Conservation (phyloP, 2,329 filamentous ascomycete genomes). For the Pseudogymnoascus pannorum region DNA sequence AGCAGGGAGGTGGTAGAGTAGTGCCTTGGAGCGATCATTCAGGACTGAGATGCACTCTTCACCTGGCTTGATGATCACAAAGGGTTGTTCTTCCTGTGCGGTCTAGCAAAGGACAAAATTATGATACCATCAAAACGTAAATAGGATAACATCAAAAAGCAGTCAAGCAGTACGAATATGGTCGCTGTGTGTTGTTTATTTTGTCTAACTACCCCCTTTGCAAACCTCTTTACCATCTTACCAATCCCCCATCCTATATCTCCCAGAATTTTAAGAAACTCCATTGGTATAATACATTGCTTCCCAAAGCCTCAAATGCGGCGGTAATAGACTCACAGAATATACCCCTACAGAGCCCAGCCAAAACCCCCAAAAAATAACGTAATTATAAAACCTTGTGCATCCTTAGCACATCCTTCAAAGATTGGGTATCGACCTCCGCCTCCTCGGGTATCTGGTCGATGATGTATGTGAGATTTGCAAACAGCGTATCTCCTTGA, state of each 20-base stretch:
- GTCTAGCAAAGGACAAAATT: neutral
- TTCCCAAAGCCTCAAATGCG: neutral
- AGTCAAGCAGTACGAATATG: neutral
- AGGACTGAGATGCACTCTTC: constrained; percentile 11
- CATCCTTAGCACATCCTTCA: constrained; percentile 46
- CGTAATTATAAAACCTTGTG: constrained; percentile 42
- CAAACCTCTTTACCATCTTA: neutral
- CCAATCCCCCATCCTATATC: neutral
- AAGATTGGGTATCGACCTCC: constrained; percentile 46
- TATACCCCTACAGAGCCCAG: neutral
- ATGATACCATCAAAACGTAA: neutral
- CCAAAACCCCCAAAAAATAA: neutral
- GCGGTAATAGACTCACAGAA: neutral
- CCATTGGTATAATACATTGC: neutral
- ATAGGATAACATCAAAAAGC: too few relatives aligned
- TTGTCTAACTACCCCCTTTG: neutral
- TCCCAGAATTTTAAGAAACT: neutral
- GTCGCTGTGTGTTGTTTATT: neutral
- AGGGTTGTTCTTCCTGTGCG: neutral
- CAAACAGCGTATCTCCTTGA: constrained; percentile 82
- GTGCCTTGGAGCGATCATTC: constrained; percentile 15
- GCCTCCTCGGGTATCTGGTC: constrained; percentile 73
- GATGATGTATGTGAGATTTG: constrained; percentile 79
- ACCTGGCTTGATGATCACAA: neutral
- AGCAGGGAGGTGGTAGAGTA: neutral